Base-by-base conservation (phyloP, 2,329 filamentous ascomycete species). In the Penicillium frequentans region DNA sequence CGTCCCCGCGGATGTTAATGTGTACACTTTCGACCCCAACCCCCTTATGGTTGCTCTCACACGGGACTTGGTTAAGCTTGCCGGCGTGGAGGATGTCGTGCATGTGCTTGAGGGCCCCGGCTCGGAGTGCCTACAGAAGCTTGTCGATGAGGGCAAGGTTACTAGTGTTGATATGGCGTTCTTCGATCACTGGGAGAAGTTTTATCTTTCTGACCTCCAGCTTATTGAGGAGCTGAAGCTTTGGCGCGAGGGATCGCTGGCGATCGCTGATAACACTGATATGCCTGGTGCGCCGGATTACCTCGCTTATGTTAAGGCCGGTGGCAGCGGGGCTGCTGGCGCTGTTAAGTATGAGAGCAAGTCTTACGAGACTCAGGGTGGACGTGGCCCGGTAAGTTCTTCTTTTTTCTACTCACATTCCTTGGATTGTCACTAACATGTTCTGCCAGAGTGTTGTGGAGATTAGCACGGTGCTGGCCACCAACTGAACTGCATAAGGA, bases 241-340 rank as follows among this genome's bases (percentile, higher is more conserved):
- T 26, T 64, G 76, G 29, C 65, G 56, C 3, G 57, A 62, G 19
- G 74, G 75, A 1, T 70, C 68, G 1, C 19, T 70, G 14, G 65
- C 73, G 0, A 64, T 77, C 46, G 75, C 75, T 3, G 75, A 78
- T 60, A 78, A 77, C 55, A 73, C 72, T 4, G 69, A 75, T 56
- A 61, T 68, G 7, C 75, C 75, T 24, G 75, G 77, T 9, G 76
- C 75, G 11, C 77, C 76, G 9, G 67, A 73, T 11, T 79, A 79
- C 60, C 54, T 75, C 42, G 68, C 68, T 52, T 77, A 79, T 67
- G 73, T 79, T 8, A 62, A 67, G 56, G 60, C 52, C 24, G 68
- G 71, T 5, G 66, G 69, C 3, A 55, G 51, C 2, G 37, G 50
- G 10, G 31, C 29, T 55, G 19, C 26, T 33, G 64, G 54, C 23